Conservation (phyloP, 2,329 filamentous ascomycete species). For the Albifimbria verrucaria region DNA sequence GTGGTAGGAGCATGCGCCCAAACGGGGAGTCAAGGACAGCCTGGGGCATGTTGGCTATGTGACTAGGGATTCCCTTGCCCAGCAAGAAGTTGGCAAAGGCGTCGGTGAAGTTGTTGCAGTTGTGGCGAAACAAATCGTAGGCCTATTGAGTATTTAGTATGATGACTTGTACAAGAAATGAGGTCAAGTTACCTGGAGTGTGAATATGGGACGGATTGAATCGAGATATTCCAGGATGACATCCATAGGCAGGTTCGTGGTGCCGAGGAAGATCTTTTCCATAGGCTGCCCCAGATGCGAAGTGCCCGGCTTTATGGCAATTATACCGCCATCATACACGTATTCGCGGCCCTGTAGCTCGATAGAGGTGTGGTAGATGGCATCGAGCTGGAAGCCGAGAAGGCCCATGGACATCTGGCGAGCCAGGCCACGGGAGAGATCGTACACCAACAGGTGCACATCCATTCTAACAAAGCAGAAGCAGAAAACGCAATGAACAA, state of each 20-base stretch:
- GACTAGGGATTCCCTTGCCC: constrained; percentile 80
- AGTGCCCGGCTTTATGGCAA: constrained; percentile 73
- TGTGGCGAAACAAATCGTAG: constrained; percentile 87
- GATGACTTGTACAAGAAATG: neutral
- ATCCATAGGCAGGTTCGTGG: constrained; percentile 74
- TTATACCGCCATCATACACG: constrained; percentile 83
- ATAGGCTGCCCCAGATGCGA: constrained; percentile 87
- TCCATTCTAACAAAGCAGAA: constrained; percentile 56
- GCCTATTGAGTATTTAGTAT: constrained; percentile 46
- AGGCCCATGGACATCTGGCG: constrained; percentile 51
- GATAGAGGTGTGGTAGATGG: constrained; percentile 92
- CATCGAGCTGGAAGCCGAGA: constrained; percentile 69
- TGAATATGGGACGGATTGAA: constrained; percentile 79
- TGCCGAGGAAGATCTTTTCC: constrained; percentile 71
- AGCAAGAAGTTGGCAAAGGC: constrained; percentile 87
- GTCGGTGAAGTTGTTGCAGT: constrained; percentile 97
- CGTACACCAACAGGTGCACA: constrained; percentile 74
- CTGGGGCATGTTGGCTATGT: constrained; percentile 82
- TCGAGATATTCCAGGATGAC: constrained; percentile 85
- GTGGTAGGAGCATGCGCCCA: constrained; percentile 81
- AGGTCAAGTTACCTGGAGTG: constrained; percentile 56
- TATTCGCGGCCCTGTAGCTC: constrained; percentile 84
- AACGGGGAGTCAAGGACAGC: constrained; percentile 83
- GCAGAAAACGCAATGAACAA: neutral
- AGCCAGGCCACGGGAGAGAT: constrained; percentile 64